Evolutionary conservation across 345 rosid species (phyloP), one percentile per base, ranked within the genome.

Genomic region (Mercurialis annua): DNA sequence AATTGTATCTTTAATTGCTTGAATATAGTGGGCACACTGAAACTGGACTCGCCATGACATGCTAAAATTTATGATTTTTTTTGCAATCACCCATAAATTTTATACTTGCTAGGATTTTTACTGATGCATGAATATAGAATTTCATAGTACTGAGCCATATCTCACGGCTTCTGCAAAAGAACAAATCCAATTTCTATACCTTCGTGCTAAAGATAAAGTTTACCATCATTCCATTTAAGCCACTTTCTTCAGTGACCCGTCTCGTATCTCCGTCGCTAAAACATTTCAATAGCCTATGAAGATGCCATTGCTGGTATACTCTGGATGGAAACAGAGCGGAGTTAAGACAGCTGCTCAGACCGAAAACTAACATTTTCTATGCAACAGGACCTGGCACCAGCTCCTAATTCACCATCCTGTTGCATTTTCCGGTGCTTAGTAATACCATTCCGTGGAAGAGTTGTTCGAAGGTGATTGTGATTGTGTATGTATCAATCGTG

Each of bases 401-500:
- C 42, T 65, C 47, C 47, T 31, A 31, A 47, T 29, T 42, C 54
- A 7, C 11, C 57, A 56, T 46, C 47, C 58, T 26, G 26, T 4
- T 20, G 15, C 9, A 65, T 30, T 54, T 16, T 50, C 49, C 48
- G 4, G 16, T 14, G 33, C 46, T 15, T 26, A 43, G 31, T 31
- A 27, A 26, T 49, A 10, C 27, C 57, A 12, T 38, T 18, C 27
- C 57, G 8, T 38, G 12, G 55, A 56, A 54, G 40, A 70, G 15
- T 60, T 1, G 18, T 53, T 55, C 51, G 26, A 33, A 68, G n/a
- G 9, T 10, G 26, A 29, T 53, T n/a, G n/a, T n/a, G n/a, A n/a
- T n/a, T n/a, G n/a, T n/a, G n/a, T n/a, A 21, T 48, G 29, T 34
- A 62, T 76, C 30, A 67, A 21, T 58, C 64, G 30, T 73, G 74